Base-by-base conservation (phyloP, 805 yeast genomes). In the Candida morakotiae region DNA sequence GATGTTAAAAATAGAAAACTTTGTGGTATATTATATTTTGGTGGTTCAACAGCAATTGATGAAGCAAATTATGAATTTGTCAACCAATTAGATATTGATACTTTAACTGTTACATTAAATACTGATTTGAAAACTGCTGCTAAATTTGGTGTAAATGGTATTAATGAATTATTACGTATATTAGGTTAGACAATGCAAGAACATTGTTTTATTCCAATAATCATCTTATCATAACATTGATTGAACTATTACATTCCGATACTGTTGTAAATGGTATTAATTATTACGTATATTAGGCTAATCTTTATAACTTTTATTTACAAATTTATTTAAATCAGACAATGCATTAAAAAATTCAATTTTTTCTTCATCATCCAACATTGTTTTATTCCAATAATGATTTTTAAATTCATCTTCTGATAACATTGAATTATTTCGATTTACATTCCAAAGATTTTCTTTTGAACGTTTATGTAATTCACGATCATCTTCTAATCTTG, bases 401-500 rank as follows among this genome's bases (percentile, higher is more conserved):
- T 56, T 50, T n/a, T 57, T 38, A 38, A 44, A 62, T 47, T 52
- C 70, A 28, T 53, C 64, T 47, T 60, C 74, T 4, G 60, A 67
- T 42, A 59, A 69, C 5, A 13, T 4, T 4, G 58, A 35, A 10
- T 57, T 56, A 1, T 71, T 66, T 41, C 85, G 59, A 22, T 68
- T 70, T 1, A 83, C 78, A 8, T 80, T 72, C 95, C 96, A 87
- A 16, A 79, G 67, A 9, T 73, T 76, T 51, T 91, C 97, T 48
- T 89, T 87, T 10, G 83, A 75, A 45, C 85, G 73, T 55, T 91
- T 91, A 52, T 87, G 88, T 31, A 95, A 68, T 55, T 91, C 98
- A 47, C 98, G 68, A 55, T 91, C 98, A 44, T 83, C 89, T 55
- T 91, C 97, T 81, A 91, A 87, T 42, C 98, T 66, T 25, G 77